These are phyloP conservation scores for Tetraselmis striata DNA, from an alignment of 139 green algal species.

Conservation along the genomic window DNA sequence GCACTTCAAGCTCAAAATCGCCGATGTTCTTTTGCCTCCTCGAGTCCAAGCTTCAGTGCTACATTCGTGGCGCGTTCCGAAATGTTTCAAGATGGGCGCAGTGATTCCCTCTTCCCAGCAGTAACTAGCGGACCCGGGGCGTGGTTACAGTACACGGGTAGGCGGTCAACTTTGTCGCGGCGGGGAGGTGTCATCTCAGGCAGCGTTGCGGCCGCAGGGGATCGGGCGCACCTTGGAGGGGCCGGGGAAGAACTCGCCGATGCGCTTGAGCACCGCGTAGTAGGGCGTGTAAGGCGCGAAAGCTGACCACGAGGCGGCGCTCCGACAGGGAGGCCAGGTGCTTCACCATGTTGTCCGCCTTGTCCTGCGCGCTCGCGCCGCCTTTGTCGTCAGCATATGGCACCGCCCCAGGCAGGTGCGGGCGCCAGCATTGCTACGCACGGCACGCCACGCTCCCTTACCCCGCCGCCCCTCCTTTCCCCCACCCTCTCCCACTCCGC, in stretches of 20 bases:
- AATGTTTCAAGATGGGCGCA: neutral
- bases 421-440: too few relatives aligned
- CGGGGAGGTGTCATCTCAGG: neutral
- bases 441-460: too few relatives aligned
- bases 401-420: too few relatives aligned
- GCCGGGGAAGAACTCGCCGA: slow-evolving; percentile 96
- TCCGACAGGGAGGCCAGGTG: slow-evolving; percentile 84
- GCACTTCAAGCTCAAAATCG: too few relatives aligned
- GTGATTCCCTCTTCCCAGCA: slow-evolving; percentile 9
- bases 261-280: slow-evolving; percentile 81
- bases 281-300: slow-evolving; percentile 85
- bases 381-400: too few relatives aligned
- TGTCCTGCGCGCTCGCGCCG: slow-evolving; percentile 63
- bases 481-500: too few relatives aligned
- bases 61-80: neutral
- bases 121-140: neutral
- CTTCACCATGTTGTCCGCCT: slow-evolving; percentile 86
- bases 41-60: slow-evolving; percentile 12
- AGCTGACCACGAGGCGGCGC: slow-evolving; percentile 86
- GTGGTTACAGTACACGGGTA: too few relatives aligned
- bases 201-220: neutral
- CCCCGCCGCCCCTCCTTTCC: too few relatives aligned
- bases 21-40: too few relatives aligned
- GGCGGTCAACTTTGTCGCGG: neutral
- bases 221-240: slow-evolving; percentile 61